A percentile compares a stretch with the other conserved stretches of the same genome.
Conservation (phyloP, 73 alveolate genomes). For the Uronychia binucleata region DNA sequence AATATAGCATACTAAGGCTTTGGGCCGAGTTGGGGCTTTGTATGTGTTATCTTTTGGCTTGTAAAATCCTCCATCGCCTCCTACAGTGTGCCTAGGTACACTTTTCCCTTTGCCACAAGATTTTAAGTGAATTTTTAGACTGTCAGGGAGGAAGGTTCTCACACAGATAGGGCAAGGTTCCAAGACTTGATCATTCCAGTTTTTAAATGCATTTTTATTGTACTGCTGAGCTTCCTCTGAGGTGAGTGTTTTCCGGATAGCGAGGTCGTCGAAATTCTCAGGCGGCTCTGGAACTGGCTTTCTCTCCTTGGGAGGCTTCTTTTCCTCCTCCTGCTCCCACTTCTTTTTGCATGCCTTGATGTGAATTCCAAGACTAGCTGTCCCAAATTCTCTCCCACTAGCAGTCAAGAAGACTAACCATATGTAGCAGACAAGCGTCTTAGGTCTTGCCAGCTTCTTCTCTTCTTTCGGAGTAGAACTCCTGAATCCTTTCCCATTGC, state of each 20-base stretch:
- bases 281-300: conserved; percentile 64
- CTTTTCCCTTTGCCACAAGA: conserved; percentile 5
- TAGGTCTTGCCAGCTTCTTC: background rate
- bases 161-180: conserved; percentile 89
- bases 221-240: conserved; percentile 65
- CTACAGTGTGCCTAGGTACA: background rate
- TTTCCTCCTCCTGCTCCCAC: conserved; percentile 64
- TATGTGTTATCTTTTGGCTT: background rate
- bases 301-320: conserved; percentile 56
- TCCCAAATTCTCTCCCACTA: conserved; percentile 86
- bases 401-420: background rate
- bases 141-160: conserved; percentile 90
- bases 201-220: conserved; percentile 86
- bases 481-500: background rate
- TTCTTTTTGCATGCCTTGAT: conserved; percentile 70
- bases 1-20: conserved; percentile 53
- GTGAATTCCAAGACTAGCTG: conserved; percentile 69
- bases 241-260: background rate
- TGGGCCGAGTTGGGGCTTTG: conserved; percentile 31
- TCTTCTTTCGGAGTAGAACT: too few species aligned
- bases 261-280: conserved; percentile 35
- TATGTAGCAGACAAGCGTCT: background rate
- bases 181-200: conserved; percentile 79
- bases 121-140: conserved; percentile 70
- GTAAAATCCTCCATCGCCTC: background rate